phyloP scores from a whole-genome alignment of 768 basidiomycete species.

The Scleroderma citrinum region DNA sequence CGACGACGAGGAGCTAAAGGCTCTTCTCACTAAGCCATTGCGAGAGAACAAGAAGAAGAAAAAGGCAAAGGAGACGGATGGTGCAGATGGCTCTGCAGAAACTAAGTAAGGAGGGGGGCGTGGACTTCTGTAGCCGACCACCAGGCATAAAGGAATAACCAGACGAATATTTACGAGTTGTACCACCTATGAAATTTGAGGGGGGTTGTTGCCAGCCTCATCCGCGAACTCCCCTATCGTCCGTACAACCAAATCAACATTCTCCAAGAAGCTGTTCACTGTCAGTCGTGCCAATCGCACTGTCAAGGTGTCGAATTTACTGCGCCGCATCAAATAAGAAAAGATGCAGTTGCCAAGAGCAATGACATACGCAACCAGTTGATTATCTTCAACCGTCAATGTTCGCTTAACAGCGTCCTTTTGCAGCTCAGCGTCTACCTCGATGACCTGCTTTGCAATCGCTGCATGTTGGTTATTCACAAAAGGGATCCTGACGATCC shows the following conservation, averaged over 20 bases:
- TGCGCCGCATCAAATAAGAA: slow-evolving; percentile 20
- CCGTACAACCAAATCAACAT: slow-evolving; percentile 77
- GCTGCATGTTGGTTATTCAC: slow-evolving; percentile 64
- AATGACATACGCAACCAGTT: slow-evolving; percentile 66
- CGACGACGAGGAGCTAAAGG: slow-evolving; percentile 82
- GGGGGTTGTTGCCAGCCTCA: slow-evolving; percentile 39
- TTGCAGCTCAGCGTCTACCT: slow-evolving; percentile 84
- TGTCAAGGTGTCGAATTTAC: slow-evolving; percentile 72
- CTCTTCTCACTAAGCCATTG: slow-evolving; percentile 68
- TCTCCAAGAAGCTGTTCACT: slow-evolving; percentile 84
- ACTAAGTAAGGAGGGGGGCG: slow-evolving; percentile 19
- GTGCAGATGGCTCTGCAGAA: slow-evolving; percentile 31
- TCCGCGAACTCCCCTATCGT: slow-evolving; percentile 79
- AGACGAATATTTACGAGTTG: slow-evolving; percentile 4
- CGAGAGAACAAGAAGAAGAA: slow-evolving; percentile 92
- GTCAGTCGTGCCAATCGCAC: slow-evolving; percentile 80
- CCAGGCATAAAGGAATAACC: slow-evolving; percentile 13
- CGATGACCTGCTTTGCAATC: slow-evolving; percentile 79
- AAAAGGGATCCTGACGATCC: slow-evolving; percentile 76
- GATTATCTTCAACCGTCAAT: slow-evolving; percentile 59
- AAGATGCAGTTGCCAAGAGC: neutral
- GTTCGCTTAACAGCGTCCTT: slow-evolving; percentile 70
- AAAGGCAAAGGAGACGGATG: slow-evolving; percentile 58
- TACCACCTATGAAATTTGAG: slow-evolving; percentile 4
- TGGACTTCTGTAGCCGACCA: slow-evolving; percentile 12